phyloP scores from a whole-genome alignment of 2,329 filamentous ascomycete genomes.

The Colletotrichum navitas region DNA sequence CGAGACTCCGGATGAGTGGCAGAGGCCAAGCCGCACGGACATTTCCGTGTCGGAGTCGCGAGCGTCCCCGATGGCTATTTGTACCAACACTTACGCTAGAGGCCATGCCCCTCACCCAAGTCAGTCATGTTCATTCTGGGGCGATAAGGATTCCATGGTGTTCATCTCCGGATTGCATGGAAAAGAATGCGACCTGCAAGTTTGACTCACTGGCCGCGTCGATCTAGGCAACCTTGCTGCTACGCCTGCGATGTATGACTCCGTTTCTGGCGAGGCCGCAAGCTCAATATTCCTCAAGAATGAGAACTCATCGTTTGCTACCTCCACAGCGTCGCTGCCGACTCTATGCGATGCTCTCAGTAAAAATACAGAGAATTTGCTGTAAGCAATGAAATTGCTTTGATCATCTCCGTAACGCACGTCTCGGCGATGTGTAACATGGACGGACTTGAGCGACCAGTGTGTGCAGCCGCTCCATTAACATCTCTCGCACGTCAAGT shows the following conservation, averaged over 20 bases:
- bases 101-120: neutral
- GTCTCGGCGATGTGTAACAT: conserved; percentile 41
- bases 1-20: conserved; percentile 23
- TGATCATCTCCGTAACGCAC: conserved; percentile 38
- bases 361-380: neutral
- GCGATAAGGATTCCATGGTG: neutral
- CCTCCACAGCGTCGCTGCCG: neutral
- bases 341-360: neutral
- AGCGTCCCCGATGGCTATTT: conserved; percentile 18
- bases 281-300: neutral
- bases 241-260: neutral
- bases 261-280: neutral
- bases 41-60: conserved; percentile 12
- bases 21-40: conserved; percentile 4
- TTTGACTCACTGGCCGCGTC: too few relatives aligned
- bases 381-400: conserved; percentile 18
- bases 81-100: neutral
- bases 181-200: too few relatives aligned
- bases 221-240: neutral
- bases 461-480: conserved; percentile 20
- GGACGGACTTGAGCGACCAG: conserved; percentile 37
- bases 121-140: neutral
- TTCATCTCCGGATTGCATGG: neutral
- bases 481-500: conserved; percentile 9
- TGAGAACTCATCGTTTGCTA: neutral